phyloP scores from a whole-genome alignment of 225 moss, liverwort and hornwort species.

The Thuidium tamariscinum region DNA sequence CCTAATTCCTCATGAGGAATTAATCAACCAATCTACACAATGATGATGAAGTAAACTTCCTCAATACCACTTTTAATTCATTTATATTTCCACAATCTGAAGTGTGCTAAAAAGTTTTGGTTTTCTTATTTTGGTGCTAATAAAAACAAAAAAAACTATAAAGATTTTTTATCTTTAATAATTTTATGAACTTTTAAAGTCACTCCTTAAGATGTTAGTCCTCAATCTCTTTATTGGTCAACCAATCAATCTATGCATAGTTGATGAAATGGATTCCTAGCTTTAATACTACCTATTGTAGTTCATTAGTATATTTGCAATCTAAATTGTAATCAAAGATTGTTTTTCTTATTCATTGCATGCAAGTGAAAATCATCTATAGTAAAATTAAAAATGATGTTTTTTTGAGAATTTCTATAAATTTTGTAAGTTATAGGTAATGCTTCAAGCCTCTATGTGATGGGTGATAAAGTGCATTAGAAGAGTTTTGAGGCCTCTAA shows the following conservation, averaged over 20 bases:
- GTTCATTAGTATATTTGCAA: neutral
- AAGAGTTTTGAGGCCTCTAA: too few relatives aligned
- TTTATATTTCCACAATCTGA: neutral
- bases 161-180: neutral
- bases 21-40: neutral
- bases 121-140: too few relatives aligned
- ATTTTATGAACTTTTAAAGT: neutral
- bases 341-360: fast-evolving
- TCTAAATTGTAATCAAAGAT: neutral
- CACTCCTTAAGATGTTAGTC: fast-evolving
- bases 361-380: neutral
- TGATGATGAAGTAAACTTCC: fast-evolving
- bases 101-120: fast-evolving
- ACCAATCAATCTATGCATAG: neutral
- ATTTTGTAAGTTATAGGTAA: fast-evolving
- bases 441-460: neutral
- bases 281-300: fast-evolving
- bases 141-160: neutral
- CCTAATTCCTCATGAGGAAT: fast-evolving
- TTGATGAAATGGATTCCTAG: fast-evolving
- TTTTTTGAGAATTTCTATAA: fast-evolving
- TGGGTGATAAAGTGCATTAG: too few relatives aligned
- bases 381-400: too few relatives aligned
- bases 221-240: fast-evolving
- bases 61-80: neutral